Evolutionary conservation across 139 green algal species (phyloP).

Genomic region (Marvania coccoides): DNA sequence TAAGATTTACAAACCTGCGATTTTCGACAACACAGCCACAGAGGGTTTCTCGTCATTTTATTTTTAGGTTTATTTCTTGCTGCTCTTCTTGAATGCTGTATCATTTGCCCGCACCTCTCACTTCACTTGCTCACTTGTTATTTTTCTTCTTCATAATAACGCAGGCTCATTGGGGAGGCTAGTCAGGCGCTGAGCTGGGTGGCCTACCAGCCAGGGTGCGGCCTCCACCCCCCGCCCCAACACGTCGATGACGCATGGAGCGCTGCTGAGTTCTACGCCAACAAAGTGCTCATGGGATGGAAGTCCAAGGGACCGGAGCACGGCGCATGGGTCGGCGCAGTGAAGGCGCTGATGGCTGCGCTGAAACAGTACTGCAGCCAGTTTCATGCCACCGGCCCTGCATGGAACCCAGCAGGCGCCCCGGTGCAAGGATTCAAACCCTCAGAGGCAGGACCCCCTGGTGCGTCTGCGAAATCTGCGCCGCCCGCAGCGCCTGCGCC

Average conservation of each 20-base stretch:
- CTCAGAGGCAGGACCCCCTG: neutral
- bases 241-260: constrained; percentile 74
- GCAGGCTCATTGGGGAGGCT: constrained; percentile 66
- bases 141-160: too few species aligned
- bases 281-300: constrained; percentile 81
- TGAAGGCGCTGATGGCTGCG: constrained; percentile 60
- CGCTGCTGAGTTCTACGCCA: constrained; percentile 82
- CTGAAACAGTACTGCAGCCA: constrained; percentile 38
- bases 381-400: constrained; percentile 34
- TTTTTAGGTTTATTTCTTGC: too few species aligned
- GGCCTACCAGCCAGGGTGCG: constrained; percentile 69
- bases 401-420: constrained; percentile 50
- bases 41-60: too few species aligned
- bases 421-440: neutral
- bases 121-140: too few species aligned
- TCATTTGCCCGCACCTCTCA: too few species aligned
- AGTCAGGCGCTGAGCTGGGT: constrained; percentile 72
- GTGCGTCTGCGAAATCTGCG: constrained; percentile 10
- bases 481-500: constrained; percentile 20
- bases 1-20: too few species aligned
- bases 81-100: too few species aligned
- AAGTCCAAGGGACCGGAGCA: constrained; percentile 40
- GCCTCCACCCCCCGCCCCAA: constrained; percentile 59
- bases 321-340: constrained; percentile 59
- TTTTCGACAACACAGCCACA: too few species aligned